phyloP scores from a whole-genome alignment of 2,329 filamentous ascomycete species.

The Bipolaris sorokiniana region DNA sequence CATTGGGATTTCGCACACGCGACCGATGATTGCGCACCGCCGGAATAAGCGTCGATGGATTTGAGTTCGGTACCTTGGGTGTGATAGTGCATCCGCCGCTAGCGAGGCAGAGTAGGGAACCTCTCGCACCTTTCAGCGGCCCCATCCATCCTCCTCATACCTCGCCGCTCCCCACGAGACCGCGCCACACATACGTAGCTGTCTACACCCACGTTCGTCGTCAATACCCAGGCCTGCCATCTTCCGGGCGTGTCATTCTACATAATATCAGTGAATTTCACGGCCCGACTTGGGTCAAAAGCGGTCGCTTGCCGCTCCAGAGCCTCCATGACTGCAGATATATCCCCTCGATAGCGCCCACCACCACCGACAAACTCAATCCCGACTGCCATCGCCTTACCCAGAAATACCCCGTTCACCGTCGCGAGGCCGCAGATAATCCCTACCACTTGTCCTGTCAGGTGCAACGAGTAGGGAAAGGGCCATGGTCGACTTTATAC shows the following conservation, averaged over 20 bases:
- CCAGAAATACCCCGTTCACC: conserved; percentile 6
- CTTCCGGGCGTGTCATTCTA: not conserved
- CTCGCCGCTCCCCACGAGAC: conserved; percentile 15
- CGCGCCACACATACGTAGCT: conserved; percentile 15
- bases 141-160: conserved; percentile 25
- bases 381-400: conserved; percentile 12
- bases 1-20: not conserved
- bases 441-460: conserved; percentile 24
- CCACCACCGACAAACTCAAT: conserved; percentile 24
- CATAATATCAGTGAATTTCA: conserved; percentile 5
- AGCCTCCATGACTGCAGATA: conserved; percentile 43
- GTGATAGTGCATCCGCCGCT: conserved; percentile 19
- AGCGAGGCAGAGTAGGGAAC: conserved; percentile 19
- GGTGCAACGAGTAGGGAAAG: conserved; percentile 33
- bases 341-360: conserved; percentile 37
- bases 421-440: conserved; percentile 19
- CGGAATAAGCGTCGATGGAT: conserved; percentile 8
- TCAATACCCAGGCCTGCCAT: not conserved
- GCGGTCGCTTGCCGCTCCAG: conserved; percentile 32
- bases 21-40: not conserved
- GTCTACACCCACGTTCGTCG: conserved; percentile 11
- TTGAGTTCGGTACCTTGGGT: conserved; percentile 20
- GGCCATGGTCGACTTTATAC: conserved; percentile 48
- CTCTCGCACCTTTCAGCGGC: conserved; percentile 21
- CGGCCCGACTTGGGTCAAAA: conserved; percentile 17